A percentile compares a stretch with the other conserved stretches of the same genome.
phyloP scores from a whole-genome alignment of 495 filamentous ascomycete genomes.

The Aspergillus mulundensis region DNA sequence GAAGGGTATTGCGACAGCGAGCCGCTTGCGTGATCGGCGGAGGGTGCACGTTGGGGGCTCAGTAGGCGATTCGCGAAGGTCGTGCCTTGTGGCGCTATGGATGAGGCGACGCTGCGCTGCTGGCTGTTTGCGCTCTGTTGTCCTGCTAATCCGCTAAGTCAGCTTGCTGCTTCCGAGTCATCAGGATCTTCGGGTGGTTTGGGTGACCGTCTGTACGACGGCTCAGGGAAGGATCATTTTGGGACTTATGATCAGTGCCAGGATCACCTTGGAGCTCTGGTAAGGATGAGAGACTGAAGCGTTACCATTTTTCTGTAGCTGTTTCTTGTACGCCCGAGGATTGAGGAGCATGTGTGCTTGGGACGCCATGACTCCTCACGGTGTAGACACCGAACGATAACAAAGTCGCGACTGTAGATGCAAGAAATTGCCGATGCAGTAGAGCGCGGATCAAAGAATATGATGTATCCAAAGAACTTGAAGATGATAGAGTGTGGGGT shows the following conservation, averaged over 20 bases:
- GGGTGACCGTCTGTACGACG: slow-evolving; percentile 10
- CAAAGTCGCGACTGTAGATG: too few species aligned
- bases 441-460: background rate
- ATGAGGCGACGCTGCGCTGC: slow-evolving; percentile 11
- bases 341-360: slow-evolving; percentile 43
- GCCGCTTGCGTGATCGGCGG: slow-evolving; percentile 7
- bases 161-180: slow-evolving; percentile 21
- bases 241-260: background rate
- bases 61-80: slow-evolving; percentile 22
- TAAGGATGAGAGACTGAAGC: slow-evolving; percentile 7
- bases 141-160: slow-evolving; percentile 20
- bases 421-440: too few species aligned
- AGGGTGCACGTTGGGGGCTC: slow-evolving; percentile 13
- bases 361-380: slow-evolving; percentile 34
- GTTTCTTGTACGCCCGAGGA: slow-evolving; percentile 34
- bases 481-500: background rate
- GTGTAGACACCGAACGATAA: slow-evolving; percentile 7
- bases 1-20: slow-evolving; percentile 13
- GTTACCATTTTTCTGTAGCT: slow-evolving; percentile 33
- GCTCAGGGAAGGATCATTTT: slow-evolving; percentile 6
- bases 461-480: slow-evolving; percentile 3
- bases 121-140: slow-evolving; percentile 15
- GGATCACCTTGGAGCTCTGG: slow-evolving; percentile 1
- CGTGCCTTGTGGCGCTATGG: slow-evolving; percentile 29
- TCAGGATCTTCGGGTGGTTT: slow-evolving; percentile 18